phyloP scores from a whole-genome alignment of 75 land plant species.

The Cupressus sempervirens region DNA sequence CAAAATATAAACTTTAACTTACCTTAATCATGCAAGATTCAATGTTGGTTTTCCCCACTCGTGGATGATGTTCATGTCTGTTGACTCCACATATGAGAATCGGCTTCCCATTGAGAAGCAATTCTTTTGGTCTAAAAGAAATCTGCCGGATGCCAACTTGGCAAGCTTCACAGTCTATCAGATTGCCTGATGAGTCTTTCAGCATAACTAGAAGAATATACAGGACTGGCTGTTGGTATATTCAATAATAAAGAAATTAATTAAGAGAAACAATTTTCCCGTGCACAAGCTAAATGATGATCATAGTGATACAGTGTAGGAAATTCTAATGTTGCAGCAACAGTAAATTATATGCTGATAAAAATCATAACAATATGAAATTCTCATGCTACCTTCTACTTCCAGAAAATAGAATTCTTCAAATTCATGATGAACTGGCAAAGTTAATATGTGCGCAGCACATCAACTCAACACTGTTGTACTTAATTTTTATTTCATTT shows the following conservation, averaged over 20 bases:
- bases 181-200: constrained; percentile 61
- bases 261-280: not conserved
- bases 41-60: constrained; percentile 88
- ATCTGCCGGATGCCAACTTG: constrained; percentile 84
- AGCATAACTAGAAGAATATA: constrained; percentile 77
- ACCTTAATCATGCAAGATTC: constrained; percentile 98
- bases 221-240: constrained; percentile 72
- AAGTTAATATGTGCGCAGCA: too few species aligned
- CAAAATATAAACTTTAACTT: not conserved
- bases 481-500: too few species aligned
- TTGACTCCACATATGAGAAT: constrained; percentile 87
- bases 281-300: not conserved
- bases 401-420: not conserved
- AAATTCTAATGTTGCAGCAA: not conserved
- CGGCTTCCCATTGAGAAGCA: constrained; percentile 85
- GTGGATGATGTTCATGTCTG: constrained; percentile 98
- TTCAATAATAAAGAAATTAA: not conserved
- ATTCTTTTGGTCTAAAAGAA: constrained; percentile 64
- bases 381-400: not conserved
- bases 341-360: not conserved
- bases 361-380: not conserved
- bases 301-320: not conserved
- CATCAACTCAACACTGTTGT: too few species aligned
- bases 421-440: too few species aligned
- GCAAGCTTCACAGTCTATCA: constrained; percentile 91